These are phyloP conservation scores for Agaricus bisporus DNA, from an alignment of 768 basidiomycete species.

Conservation along the genomic window DNA sequence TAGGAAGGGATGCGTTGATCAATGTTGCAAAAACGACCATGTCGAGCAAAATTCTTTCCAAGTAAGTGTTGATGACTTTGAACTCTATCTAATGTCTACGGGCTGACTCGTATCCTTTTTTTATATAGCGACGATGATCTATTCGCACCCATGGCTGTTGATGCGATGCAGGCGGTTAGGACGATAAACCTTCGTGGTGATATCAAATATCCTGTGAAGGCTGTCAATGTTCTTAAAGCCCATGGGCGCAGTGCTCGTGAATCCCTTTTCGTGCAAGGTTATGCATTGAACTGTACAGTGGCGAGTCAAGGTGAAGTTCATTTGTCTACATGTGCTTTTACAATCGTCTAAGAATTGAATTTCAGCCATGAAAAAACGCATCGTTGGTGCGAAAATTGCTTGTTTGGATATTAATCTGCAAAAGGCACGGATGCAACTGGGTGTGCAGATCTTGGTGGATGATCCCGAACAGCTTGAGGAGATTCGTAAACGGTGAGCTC, in stretches of 20 bases:
- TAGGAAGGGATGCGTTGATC: slow-evolving; percentile 89
- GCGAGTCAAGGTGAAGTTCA: slow-evolving; percentile 83
- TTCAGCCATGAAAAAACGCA: slow-evolving; percentile 94
- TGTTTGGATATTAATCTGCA: slow-evolving; percentile 98
- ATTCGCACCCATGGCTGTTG: slow-evolving; percentile 98
- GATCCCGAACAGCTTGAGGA: slow-evolving; percentile 95
- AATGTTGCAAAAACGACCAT: slow-evolving; percentile 98
- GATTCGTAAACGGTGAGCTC: slow-evolving; percentile 79
- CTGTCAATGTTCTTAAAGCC: slow-evolving; percentile 96
- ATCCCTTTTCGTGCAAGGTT: slow-evolving; percentile 91
- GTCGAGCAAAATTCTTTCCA: slow-evolving; percentile 97
- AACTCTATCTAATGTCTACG: not conserved
- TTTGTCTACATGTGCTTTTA: not conserved
- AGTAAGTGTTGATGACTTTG: slow-evolving; percentile 47
- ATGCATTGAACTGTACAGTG: slow-evolving; percentile 97
- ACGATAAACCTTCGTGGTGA: slow-evolving; percentile 92
- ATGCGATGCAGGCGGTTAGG: slow-evolving; percentile 97
- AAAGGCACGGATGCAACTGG: slow-evolving; percentile 95
- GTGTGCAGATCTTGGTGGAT: slow-evolving; percentile 95
- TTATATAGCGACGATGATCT: slow-evolving; percentile 84
- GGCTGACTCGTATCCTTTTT: not conserved
- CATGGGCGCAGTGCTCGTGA: slow-evolving; percentile 95
- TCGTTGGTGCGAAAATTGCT: slow-evolving; percentile 92
- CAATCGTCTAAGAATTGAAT: not conserved
- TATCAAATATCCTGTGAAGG: slow-evolving; percentile 98